Evolutionary conservation across 257 asterid species (phyloP).

Genomic region (Ilex asprella): DNA sequence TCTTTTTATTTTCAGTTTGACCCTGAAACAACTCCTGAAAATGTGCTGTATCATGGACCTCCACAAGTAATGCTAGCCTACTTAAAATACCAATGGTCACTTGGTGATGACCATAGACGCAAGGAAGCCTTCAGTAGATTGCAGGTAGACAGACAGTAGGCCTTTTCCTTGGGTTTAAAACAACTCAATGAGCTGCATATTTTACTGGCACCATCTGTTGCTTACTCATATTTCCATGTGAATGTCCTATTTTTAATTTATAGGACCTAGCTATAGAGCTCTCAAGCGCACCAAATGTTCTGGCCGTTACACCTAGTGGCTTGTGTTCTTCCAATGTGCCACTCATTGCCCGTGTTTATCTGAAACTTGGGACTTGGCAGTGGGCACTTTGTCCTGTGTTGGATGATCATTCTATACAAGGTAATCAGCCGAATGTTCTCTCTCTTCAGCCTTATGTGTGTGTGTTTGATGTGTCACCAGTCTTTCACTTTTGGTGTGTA

Average conservation of each 20-base stretch:
- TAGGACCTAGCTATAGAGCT: constrained; percentile 90
- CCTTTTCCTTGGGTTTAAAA: constrained; percentile 6
- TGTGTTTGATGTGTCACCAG: neutral
- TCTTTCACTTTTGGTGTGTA: constrained; percentile 17
- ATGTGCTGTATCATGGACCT: constrained; percentile 77
- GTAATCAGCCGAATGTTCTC: constrained; percentile 24
- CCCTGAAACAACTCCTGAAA: constrained; percentile 82
- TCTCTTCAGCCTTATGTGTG: constrained; percentile 2
- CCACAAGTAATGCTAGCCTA: constrained; percentile 97
- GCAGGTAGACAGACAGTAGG: constrained; percentile 45
- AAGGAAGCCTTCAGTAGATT: constrained; percentile 80
- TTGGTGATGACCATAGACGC: constrained; percentile 93
- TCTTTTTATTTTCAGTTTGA: constrained; percentile 50
- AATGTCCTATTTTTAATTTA: constrained; percentile 14
- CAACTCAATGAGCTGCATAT: neutral
- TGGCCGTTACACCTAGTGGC: constrained; percentile 53
- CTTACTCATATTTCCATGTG: neutral
- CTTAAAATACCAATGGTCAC: constrained; percentile 95
- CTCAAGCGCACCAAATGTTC: constrained; percentile 56
- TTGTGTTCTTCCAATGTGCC: constrained; percentile 61
- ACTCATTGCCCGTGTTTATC: constrained; percentile 82
- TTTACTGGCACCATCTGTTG: neutral
- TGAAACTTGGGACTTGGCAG: constrained; percentile 84
- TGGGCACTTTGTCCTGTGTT: constrained; percentile 90
- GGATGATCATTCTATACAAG: constrained; percentile 91